These are phyloP conservation scores for Cylindricascospora bacillispora DNA, from an alignment of 1,139 yeast genomes.

Conservation along the genomic window DNA sequence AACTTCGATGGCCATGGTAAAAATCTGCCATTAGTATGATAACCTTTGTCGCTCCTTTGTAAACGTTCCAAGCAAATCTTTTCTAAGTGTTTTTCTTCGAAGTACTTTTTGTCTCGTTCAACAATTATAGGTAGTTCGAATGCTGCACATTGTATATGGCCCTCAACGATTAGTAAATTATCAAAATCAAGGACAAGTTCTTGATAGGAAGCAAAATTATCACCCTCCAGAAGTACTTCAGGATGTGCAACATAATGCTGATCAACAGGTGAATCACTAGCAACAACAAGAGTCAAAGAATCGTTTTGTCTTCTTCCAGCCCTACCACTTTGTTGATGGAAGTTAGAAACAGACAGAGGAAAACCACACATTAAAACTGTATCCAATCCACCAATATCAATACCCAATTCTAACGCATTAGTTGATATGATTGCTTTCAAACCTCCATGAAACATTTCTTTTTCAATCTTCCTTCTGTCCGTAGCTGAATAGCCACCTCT, in stretches of 20 bases:
- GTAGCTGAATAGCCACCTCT: conserved; percentile 86
- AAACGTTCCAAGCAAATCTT: conserved; percentile 35
- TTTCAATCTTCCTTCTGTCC: conserved; percentile 79
- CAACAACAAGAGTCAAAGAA: conserved; percentile 72
- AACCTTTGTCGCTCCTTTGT: conserved; percentile 37
- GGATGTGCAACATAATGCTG: conserved; percentile 72
- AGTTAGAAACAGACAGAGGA: conserved; percentile 72
- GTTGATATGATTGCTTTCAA: conserved; percentile 84
- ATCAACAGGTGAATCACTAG: conserved; percentile 76
- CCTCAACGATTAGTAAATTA: conserved; percentile 49
- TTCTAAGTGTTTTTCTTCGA: conserved; percentile 30
- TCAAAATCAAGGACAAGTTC: conserved; percentile 41
- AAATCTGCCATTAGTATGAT: conserved; percentile 49
- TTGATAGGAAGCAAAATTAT: conserved; percentile 30
- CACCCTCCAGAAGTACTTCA: conserved; percentile 39
- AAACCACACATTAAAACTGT: conserved; percentile 88
- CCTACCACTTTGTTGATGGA: conserved; percentile 93
- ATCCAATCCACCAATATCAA: conserved; percentile 85
- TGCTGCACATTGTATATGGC: conserved; percentile 91
- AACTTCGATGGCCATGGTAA: conserved; percentile 70
- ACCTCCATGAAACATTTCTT: conserved; percentile 78
- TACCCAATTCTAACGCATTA: conserved; percentile 88
- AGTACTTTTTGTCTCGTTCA: conserved; percentile 43
- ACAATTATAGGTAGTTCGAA: conserved; percentile 57
- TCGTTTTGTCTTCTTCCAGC: conserved; percentile 76